A percentile compares a stretch with the other conserved stretches of the same genome.
phyloP scores from a whole-genome alignment of 768 basidiomycete species.

The Boletus rufocinnamomeus region DNA sequence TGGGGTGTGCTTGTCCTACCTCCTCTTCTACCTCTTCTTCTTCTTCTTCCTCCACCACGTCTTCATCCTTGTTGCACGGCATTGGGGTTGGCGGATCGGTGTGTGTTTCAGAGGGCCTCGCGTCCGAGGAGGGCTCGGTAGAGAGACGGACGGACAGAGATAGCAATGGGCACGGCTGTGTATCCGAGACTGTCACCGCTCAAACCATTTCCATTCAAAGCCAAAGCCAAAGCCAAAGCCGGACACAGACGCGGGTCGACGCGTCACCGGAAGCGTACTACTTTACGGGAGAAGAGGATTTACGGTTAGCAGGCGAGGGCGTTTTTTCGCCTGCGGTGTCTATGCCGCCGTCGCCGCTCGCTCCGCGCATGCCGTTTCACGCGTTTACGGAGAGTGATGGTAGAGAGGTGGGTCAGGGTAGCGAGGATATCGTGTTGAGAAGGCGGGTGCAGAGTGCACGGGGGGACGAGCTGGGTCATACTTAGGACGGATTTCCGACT shows the following conservation, averaged over 20 bases:
- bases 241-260: not conserved
- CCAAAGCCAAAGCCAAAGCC: not conserved
- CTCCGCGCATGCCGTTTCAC: conserved; percentile 40
- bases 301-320: conserved; percentile 67
- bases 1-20: not conserved
- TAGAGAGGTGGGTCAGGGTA: conserved; percentile 5
- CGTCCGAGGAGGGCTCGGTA: conserved; percentile 16
- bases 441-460: conserved; percentile 20
- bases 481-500: conserved; percentile 6
- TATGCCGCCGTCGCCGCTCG: conserved; percentile 63
- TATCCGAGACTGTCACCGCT: not conserved
- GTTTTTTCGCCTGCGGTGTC: conserved; percentile 74
- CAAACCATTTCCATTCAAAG: not conserved
- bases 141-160: not conserved
- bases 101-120: conserved; percentile 14
- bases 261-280: conserved; percentile 46
- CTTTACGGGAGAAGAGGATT: conserved; percentile 51
- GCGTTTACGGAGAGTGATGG: conserved; percentile 13
- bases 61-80: not conserved
- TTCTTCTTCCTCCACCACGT: not conserved
- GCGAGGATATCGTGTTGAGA: conserved; percentile 20
- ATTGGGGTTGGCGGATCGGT: not conserved
- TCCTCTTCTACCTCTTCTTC: not conserved
- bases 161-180: not conserved
- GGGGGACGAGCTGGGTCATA: not conserved